Conservation (phyloP, 202 grass and related monocot species). For the Panicum virgatum region DNA sequence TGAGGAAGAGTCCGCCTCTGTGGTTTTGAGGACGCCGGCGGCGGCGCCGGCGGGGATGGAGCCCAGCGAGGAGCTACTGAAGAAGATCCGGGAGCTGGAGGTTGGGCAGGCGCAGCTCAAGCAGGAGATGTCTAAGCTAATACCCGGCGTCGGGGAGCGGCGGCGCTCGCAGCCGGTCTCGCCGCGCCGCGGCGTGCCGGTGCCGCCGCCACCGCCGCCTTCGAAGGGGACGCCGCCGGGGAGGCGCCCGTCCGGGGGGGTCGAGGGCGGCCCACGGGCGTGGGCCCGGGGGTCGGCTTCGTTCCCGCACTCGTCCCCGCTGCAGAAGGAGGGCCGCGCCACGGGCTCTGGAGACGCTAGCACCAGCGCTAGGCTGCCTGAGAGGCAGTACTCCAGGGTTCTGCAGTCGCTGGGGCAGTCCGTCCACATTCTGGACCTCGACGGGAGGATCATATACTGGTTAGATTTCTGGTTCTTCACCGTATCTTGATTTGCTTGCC, state of each 20-base stretch:
- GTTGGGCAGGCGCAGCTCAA: conserved; percentile 69
- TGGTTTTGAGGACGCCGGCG: neutral
- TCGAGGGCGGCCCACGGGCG: conserved; percentile 19
- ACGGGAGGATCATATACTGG: conserved; percentile 96
- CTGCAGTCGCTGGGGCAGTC: conserved; percentile 84
- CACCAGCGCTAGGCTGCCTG: conserved; percentile 46
- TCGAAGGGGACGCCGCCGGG: neutral
- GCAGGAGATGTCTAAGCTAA: conserved; percentile 79
- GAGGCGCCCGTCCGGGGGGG: conserved; percentile 10
- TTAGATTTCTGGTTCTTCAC: conserved; percentile 39
- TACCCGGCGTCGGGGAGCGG: conserved; percentile 30
- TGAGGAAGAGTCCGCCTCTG: neutral
- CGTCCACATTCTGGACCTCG: conserved; percentile 85
- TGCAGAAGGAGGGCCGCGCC: conserved; percentile 53
- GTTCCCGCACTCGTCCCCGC: conserved; percentile 56
- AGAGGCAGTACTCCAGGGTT: conserved; percentile 71
- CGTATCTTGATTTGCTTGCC: conserved; percentile 17
- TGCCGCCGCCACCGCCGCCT: conserved; percentile 26
- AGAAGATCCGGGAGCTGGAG: conserved; percentile 88
- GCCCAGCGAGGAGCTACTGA: conserved; percentile 61
- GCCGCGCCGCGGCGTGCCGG: conserved; percentile 37
- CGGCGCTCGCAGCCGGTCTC: conserved; percentile 81
- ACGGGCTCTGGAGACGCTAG: neutral
- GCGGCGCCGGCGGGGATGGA: conserved; percentile 48
- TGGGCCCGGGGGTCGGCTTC: conserved; percentile 53